Evolutionary conservation across 2,329 filamentous ascomycete species (phyloP).

Genomic region (Fusarium drepaniforme): DNA sequence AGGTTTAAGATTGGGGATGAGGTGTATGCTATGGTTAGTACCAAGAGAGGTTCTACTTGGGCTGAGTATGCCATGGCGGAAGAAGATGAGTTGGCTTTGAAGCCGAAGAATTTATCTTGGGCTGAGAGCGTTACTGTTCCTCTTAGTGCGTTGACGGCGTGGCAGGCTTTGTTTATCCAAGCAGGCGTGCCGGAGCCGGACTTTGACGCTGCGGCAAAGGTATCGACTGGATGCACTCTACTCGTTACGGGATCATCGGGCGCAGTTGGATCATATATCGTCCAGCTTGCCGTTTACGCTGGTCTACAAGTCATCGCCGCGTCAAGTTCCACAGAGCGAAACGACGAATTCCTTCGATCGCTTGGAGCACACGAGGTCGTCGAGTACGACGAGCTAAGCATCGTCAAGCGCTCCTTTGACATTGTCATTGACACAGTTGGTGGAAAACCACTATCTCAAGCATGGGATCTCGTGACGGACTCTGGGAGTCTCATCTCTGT

Average conservation of each 20-base stretch:
- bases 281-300: conserved; percentile 49
- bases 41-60: conserved; percentile 36
- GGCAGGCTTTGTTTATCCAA: conserved; percentile 48
- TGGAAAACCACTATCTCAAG: conserved; percentile 41
- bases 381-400: conserved; percentile 23
- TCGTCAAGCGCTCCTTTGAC: conserved; percentile 24
- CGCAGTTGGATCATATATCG: conserved; percentile 50
- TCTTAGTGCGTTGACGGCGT: conserved; percentile 52
- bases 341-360: conserved; percentile 9
- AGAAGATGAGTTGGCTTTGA: conserved; percentile 44
- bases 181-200: conserved; percentile 23
- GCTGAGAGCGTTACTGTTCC: conserved; percentile 49
- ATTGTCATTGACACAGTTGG: conserved; percentile 49
- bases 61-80: conserved; percentile 41
- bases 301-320: conserved; percentile 48
- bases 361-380: conserved; percentile 46
- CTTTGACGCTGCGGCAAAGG: conserved; percentile 6
- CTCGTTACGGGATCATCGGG: conserved; percentile 52
- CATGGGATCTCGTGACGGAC: conserved; percentile 45
- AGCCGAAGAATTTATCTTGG: conserved; percentile 45
- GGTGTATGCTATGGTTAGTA: conserved; percentile 44
- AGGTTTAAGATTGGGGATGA: conserved; percentile 46
- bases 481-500: conserved; percentile 37
- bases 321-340: conserved; percentile 38
- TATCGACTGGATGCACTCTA: conserved; percentile 24